Evolutionary conservation across 352 stramenopile genomes (phyloP), one percentile per base, ranked within the genome.

Genomic region (Peronosclerospora sorghi): DNA sequence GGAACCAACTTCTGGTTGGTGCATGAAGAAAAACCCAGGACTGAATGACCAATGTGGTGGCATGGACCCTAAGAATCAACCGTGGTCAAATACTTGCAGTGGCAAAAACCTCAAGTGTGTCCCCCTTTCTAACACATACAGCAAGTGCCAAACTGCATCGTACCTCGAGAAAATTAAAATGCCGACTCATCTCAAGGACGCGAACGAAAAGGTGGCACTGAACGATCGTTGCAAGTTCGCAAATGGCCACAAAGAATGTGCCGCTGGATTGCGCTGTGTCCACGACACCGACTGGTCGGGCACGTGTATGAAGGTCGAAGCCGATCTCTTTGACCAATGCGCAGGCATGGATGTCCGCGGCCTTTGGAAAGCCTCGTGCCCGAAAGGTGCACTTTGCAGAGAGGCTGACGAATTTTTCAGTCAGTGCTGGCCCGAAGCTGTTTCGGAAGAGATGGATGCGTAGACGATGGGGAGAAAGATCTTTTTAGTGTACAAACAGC

Each of bases 231-330:
- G 13, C 13, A 35, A 35, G 30, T 35, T 14, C 17, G 17, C 5
- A 35, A 24, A 59, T 21, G 53, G 45, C 19, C 28, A 13, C 30
- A 48, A 49, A 27, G 36, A 34, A 30, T 67, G 53, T 20, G 48
- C 35, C 12, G 36, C 21, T 1, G 53, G 48, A 13, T 41, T 67
- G 32, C 53, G 59, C 35, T 62, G 57, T 20, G 35, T 67, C 23
- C 53, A 59, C 35, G 48, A 59, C 32, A 56, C 45, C 40, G 42
- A 54, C 19, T 54, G 41, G 40, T 54, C 44, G 21, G 57, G 57
- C 27, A 53, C n/a, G 26, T 67, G 53, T 38, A 53, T 54, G 42
- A 62, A 56, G 48, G 62, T 51, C 39, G 45, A 54, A 35, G 57
- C 53, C 18, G 37, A 45, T 13, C 15, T 66, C 7, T 62, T 32